phyloP scores from a whole-genome alignment of 306 rosid species.

The Neltuma alba region DNA sequence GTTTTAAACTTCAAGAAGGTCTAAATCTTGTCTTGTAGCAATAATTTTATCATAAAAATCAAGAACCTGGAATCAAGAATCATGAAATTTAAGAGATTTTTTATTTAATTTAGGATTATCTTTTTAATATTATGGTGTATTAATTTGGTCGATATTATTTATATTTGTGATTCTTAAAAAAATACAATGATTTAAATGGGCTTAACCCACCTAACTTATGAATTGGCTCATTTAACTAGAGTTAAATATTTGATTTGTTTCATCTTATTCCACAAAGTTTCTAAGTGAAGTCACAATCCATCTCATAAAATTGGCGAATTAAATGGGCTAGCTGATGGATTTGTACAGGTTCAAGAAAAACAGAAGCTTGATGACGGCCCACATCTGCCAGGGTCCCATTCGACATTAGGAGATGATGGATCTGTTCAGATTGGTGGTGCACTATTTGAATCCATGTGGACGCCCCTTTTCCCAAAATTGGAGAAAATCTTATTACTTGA shows the following conservation, averaged over 20 bases:
- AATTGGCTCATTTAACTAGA: background rate
- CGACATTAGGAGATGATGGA: background rate
- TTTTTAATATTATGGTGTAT: background rate
- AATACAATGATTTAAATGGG: background rate
- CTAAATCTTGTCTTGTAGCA: background rate
- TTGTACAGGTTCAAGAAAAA: background rate
- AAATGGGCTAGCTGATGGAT: background rate
- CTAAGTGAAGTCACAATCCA: background rate
- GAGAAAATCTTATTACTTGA: constrained; percentile 18
- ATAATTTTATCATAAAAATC: background rate
- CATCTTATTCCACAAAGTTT: background rate
- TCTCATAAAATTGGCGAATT: background rate
- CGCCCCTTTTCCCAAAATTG: constrained; percentile 24
- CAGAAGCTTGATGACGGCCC: background rate
- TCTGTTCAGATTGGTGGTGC: background rate
- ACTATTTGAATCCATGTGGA: constrained; percentile 16
- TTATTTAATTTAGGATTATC: too few relatives aligned
- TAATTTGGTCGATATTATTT: background rate
- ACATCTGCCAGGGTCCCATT: background rate
- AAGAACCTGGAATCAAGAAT: background rate
- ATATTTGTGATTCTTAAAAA: background rate
- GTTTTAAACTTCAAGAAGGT: background rate
- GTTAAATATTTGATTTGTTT: background rate
- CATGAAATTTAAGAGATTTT: background rate
- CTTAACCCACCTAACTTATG: background rate